Evolutionary conservation across 2,329 filamentous ascomycete genomes (phyloP), one percentile per base, ranked within the genome.

Genomic region (Ampelomyces quisqualis): DNA sequence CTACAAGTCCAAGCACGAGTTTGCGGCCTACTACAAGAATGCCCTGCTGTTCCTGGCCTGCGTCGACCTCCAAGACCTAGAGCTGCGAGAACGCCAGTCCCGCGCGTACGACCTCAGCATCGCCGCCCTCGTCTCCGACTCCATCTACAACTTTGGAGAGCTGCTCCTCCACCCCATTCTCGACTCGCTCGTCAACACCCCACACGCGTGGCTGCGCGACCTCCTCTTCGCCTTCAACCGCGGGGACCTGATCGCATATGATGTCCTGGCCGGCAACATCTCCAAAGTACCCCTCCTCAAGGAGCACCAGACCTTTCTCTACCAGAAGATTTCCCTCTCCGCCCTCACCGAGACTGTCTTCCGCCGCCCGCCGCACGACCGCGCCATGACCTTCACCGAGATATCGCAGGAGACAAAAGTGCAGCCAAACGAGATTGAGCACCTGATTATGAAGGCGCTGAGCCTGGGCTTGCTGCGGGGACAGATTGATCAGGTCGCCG

Each of bases 111-210:
- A 96, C 68, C 84, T 98, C 49, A 87, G 87, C 63, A 85, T 97
- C 38, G 90, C 93, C 19, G 93, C 93, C 7, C 79, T 98, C 7
- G 87, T 96, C 26, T 96, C 90, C 35, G 88, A 91, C 62, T 88
- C 83, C 60, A 98, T 97, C 74, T 97, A 98, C 81, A 98, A 98
- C 77, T 98, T 98, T 60, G 93, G 93, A 69, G 93, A 98, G 76
- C 84, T 98, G n/a, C 82, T 98, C 21, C 81, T 98, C 55, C 93
- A 98, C 69, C 93, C 93, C 3, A 95, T 98, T 64, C 84, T 98
- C 50, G 88, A 95, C 64, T 85, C 86, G 14, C 81, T 98, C 37
- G 77, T 77, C 61, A 81, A 84, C 58, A 84, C 85, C 17, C 79
- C 84, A 28, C 81, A 94, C 66, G 77, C 83, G 36, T 98, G 93